Evolutionary conservation across 192 early-diverging fungal genomes (phyloP).

Genomic region (Phlyctochytrium arcticum): DNA sequence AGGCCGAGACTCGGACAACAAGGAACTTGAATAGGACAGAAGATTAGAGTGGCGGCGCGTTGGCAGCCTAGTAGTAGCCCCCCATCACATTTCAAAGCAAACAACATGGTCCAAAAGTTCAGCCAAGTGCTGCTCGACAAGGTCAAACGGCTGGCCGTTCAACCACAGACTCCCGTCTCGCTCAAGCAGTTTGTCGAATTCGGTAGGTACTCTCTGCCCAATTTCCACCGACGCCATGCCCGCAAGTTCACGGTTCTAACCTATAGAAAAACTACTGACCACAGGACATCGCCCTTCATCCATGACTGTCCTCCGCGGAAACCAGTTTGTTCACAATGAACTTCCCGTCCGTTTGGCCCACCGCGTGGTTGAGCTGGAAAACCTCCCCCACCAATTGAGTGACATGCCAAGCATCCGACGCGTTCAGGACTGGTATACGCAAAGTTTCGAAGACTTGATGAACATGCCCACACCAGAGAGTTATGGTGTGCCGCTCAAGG

Average conservation of each 20-base stretch:
- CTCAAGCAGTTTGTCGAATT: slow-evolving; percentile 95
- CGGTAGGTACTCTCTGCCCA: no score
- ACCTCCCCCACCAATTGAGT: slow-evolving; percentile 76
- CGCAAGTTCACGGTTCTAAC: slow-evolving; percentile 1
- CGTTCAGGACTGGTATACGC: slow-evolving; percentile 96
- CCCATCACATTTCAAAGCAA: no score
- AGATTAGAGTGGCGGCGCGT: no score
- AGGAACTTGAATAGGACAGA: no score
- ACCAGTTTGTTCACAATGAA: slow-evolving; percentile 62
- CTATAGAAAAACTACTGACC: background rate
- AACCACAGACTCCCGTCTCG: slow-evolving; percentile 91
- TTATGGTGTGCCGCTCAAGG: slow-evolving; percentile 39
- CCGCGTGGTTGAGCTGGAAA: slow-evolving; percentile 91
- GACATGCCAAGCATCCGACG: slow-evolving; percentile 86
- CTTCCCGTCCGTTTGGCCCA: slow-evolving; percentile 91
- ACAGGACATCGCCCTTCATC: slow-evolving; percentile 43
- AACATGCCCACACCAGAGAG: slow-evolving; percentile 52
- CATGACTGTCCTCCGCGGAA: slow-evolving; percentile 37
- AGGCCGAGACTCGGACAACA: no score
- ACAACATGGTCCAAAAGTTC: slow-evolving; percentile 16
- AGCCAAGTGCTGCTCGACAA: slow-evolving; percentile 23
- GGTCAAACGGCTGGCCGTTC: slow-evolving; percentile 37
- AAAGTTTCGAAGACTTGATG: slow-evolving; percentile 74
- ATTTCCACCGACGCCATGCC: no score
- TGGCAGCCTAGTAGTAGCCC: no score